Conservation (phyloP, 306 rosid species). For the Malus orientalis region DNA sequence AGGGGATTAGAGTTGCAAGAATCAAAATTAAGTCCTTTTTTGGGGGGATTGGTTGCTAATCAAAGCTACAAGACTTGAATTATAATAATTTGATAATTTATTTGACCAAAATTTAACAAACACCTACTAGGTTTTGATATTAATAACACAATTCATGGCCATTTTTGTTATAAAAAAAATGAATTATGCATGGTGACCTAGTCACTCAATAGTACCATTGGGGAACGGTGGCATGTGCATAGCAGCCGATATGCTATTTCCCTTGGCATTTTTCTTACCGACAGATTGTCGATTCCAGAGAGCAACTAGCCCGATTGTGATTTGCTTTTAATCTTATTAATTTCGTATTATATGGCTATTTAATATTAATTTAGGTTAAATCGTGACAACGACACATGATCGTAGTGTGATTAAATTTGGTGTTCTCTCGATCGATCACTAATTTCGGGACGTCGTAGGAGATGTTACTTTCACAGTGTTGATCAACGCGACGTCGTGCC, state of each 20-base stretch:
- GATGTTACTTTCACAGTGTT: background rate
- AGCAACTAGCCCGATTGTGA: background rate
- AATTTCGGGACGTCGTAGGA: background rate
- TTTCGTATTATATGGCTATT: background rate
- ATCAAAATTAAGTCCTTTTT: background rate
- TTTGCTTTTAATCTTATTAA: background rate
- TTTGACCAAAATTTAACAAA: no score
- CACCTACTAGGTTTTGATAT: background rate
- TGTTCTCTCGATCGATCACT: background rate
- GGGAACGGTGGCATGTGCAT: background rate
- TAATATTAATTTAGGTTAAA: background rate
- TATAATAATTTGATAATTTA: background rate
- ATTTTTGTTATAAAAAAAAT: background rate
- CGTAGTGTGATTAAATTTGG: background rate
- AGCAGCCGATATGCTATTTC: background rate
- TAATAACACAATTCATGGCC: background rate
- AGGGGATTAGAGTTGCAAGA: no score
- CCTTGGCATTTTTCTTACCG: background rate
- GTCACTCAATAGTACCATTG: background rate
- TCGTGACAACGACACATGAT: background rate
- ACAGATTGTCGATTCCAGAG: background rate
- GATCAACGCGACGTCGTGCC: slow-evolving; percentile 6
- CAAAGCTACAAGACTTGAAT: background rate
- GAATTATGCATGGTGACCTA: background rate
- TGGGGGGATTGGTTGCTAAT: slow-evolving; percentile 6